Base-by-base conservation (phyloP, 2,329 filamentous ascomycete species). In the Colletotrichum sp. region DNA sequence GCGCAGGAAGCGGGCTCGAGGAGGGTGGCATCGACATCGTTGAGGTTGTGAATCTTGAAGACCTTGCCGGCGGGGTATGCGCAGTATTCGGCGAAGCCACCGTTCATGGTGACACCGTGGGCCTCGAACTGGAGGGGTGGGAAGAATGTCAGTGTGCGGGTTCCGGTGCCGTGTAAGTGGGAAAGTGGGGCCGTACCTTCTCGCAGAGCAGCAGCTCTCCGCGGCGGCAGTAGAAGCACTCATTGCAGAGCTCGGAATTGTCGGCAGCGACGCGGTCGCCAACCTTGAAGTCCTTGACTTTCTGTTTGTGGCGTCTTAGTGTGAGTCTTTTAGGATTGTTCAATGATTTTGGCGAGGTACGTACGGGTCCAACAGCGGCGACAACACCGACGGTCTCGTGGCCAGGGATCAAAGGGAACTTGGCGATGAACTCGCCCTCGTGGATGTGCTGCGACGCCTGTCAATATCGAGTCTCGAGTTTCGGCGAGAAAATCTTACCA, bases 221-320 rank as follows among this genome's bases (percentile, higher is more conserved):
- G 72, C 92, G 90, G 78, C 91, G 90, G 86, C 93, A 95, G 87
- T 94, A 94, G 88, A 93, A 94, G 86, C 93, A 95, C 83, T 93
- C 90, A 65, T 90, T 91, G 84, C 93, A 95, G 59, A 94, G 89
- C 82, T 94, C 90, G 18, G 90, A 90, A 82, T 92, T 92, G 80
- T 92, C 91, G 44, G 90, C 91, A 73, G 90, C 91, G 39, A 94
- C 92, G 63, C 92, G 90, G 80, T 93, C 91, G 71, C 92, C 92
- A 71, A 94, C 81, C 66, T 88, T 80, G 84, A 94, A 92, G 59
- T 87, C 89, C 79, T 89, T 90, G 78, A 93, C 92, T 78, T 91
- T 88, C 82, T 87, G 66, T 12, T 34, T 32, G 15, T 39, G 34
- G 34, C 55, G 28, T 24, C 26, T 77, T n/a, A 76, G 74, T 30